Evolutionary conservation across 257 asterid genomes (phyloP), one percentile per base, ranked within the genome.

Genomic region (Cynanchum wilfordii): DNA sequence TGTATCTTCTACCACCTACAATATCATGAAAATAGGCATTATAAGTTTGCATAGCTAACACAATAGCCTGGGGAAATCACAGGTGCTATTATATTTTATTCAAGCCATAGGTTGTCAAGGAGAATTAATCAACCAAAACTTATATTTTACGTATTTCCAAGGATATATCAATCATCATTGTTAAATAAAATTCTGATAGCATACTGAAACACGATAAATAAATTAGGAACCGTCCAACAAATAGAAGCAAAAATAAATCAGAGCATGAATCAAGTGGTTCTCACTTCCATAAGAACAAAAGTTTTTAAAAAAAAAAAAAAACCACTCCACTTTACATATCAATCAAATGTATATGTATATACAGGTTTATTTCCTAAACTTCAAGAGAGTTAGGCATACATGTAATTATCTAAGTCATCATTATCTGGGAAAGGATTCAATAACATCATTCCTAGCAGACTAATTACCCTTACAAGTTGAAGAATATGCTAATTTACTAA

Each of bases 1-100:
- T 59, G 51, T 45, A 69, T 56, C 54, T 49, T 76, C 72, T 73
- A 73, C 36, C 70, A 68, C 84, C 81, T 80, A 76, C 72, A 75
- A 72, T 59, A 67, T 52, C 66, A 65, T 36, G 16, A 67, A 56
- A 66, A 68, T 19, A 25, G 51, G 11, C 42, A 29, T 17, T 58
- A 66, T 75, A 24, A 71, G 80, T 71, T 40, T 29, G 33, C 69
- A 71, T 27, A 55, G 63, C 68, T 33, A 68, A 54, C 8, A 50
- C 3, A 29, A 29, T 22, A 25, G 55, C 4, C 33, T 33, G 30
- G 36, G 25, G 62, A 49, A 72, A 52, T 30, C 45, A 62, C 33
- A 1, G 47, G 47, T 1, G 60, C 9, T 56, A 60, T 36, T 20
- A 22, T 10, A 42, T 50, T 17, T 10, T 12, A 7, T 42, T 42